Evolutionary conservation across 305 asterid genomes (phyloP).

Genomic region (Fraxinus sp.): DNA sequence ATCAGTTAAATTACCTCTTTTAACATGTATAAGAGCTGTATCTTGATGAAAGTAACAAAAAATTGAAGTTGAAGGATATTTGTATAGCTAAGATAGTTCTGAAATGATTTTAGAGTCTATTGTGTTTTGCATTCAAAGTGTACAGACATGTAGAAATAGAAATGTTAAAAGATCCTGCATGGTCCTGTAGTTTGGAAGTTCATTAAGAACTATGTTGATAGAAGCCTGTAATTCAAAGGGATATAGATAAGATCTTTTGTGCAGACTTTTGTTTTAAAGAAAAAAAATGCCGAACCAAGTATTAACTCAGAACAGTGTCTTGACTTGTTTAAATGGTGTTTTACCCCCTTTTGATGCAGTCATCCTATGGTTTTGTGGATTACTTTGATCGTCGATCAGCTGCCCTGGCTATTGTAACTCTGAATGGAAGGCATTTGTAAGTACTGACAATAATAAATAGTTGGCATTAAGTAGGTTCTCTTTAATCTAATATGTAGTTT

Average conservation of each 20-base stretch:
- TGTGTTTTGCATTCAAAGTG: not conserved
- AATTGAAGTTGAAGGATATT: conserved; percentile 10
- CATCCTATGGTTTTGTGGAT: conserved; percentile 90
- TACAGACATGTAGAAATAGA: not conserved
- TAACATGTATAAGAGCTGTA: conserved; percentile 7
- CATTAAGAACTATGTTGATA: not conserved
- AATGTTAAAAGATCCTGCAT: not conserved
- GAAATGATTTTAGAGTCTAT: not conserved
- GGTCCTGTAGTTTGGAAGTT: not conserved
- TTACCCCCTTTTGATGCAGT: conserved; percentile 50
- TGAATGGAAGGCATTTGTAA: conserved; percentile 86
- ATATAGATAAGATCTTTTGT: not conserved
- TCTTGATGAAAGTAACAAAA: not conserved
- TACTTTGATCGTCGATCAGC: conserved; percentile 87
- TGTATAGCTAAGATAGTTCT: not conserved
- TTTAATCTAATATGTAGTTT: conserved; percentile 26
- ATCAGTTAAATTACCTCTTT: not conserved
- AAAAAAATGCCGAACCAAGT: not conserved
- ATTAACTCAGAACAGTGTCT: not conserved
- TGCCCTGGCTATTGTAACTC: conserved; percentile 69
- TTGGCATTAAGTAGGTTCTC: conserved; percentile 10
- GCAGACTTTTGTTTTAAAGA: not conserved
- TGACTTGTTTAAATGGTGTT: not conserved
- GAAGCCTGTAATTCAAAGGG: not conserved
- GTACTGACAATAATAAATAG: conserved; percentile 28